phyloP scores from a whole-genome alignment of 2,329 filamentous ascomycete species.

The Penicillium sp. region DNA sequence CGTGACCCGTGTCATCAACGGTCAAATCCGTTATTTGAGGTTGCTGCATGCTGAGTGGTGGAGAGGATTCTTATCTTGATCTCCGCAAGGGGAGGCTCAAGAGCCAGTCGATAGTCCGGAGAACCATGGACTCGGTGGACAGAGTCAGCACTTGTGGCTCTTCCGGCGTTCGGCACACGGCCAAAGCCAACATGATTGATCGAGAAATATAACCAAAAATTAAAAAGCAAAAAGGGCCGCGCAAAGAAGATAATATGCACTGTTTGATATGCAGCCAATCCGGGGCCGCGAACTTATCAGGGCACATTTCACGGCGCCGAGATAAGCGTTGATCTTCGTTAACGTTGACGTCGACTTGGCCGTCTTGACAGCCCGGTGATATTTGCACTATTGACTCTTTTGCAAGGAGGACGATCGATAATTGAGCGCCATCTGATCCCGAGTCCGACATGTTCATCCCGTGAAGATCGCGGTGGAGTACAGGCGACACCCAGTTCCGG shows the following conservation, averaged over 20 bases:
- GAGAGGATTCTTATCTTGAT: conserved; percentile 26
- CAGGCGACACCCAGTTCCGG: background rate
- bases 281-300: conserved; percentile 13
- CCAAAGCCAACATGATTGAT: conserved; percentile 15
- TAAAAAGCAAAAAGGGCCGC: background rate
- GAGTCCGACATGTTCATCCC: background rate
- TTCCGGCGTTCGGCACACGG: background rate
- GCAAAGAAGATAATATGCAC: background rate
- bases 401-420: conserved; percentile 1
- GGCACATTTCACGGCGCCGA: conserved; percentile 2
- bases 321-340: conserved; percentile 12
- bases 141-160: background rate
- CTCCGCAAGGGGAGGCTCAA: conserved; percentile 24
- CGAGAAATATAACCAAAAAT: background rate
- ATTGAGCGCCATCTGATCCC: background rate
- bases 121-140: background rate
- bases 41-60: conserved; percentile 10
- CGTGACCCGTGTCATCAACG: background rate
- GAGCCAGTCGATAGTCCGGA: conserved; percentile 23
- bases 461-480: background rate
- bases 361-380: background rate
- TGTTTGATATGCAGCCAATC: conserved; percentile 10
- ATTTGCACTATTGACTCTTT: background rate
- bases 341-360: background rate
- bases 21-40: conserved; percentile 5